phyloP scores from a whole-genome alignment of 495 filamentous ascomycete genomes.

The Rhypophila decipiens region DNA sequence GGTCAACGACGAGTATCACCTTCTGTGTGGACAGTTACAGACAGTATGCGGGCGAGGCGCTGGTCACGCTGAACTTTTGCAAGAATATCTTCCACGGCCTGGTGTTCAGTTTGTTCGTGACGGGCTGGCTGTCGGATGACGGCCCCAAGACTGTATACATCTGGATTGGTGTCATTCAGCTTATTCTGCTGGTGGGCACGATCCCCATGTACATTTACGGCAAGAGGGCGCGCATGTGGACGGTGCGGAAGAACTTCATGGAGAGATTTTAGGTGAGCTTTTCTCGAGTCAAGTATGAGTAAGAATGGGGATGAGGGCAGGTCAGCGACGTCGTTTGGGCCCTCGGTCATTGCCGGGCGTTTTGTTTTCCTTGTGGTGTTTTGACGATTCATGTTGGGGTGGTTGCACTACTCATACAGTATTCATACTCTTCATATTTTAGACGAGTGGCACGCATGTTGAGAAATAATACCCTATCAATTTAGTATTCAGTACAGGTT shows the following conservation, averaged over 20 bases:
- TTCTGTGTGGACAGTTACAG: slow-evolving; percentile 92
- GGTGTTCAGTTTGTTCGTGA: slow-evolving; percentile 87
- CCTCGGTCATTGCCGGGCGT: neutral
- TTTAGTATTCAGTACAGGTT: no score
- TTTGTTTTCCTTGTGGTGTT: neutral
- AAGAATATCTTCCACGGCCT: slow-evolving; percentile 92
- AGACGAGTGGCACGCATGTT: no score
- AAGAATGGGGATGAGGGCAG: neutral
- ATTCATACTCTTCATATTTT: no score
- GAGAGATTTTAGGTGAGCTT: slow-evolving; percentile 61
- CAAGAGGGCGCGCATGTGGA: slow-evolving; percentile 96
- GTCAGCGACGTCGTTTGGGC: neutral
- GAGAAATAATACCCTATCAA: no score
- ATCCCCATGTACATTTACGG: slow-evolving; percentile 97
- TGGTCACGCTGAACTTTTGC: slow-evolving; percentile 90
- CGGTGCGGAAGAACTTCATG: slow-evolving; percentile 80
- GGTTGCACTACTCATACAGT: no score
- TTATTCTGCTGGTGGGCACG: slow-evolving; percentile 64
- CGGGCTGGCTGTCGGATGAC: slow-evolving; percentile 69
- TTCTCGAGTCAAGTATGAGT: slow-evolving; percentile 2
- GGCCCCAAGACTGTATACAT: slow-evolving; percentile 75
- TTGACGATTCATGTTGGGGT: no score
- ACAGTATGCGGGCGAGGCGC: slow-evolving; percentile 88
- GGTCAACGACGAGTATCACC: slow-evolving; percentile 89
- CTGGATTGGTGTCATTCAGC: slow-evolving; percentile 79